Percentiles rank a stretch among this genome's conserved stretches.
phyloP scores from a whole-genome alignment of 345 rosid species.

The Linum usitatissimum region DNA sequence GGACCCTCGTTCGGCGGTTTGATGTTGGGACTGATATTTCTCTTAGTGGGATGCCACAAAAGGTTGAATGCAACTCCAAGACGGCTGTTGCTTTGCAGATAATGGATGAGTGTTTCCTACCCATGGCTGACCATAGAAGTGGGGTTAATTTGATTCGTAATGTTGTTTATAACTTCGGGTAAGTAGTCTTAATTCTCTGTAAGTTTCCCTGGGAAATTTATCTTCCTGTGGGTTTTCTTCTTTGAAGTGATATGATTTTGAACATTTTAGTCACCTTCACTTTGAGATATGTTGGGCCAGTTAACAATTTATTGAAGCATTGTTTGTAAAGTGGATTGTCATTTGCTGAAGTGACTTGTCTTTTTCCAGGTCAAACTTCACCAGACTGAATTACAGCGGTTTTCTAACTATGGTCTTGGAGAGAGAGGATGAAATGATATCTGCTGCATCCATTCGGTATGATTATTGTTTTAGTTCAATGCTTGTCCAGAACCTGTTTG shows the following conservation, averaged over 20 bases:
- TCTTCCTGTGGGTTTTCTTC: background rate
- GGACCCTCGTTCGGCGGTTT: conserved; percentile 60
- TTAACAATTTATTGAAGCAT: background rate
- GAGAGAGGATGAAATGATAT: conserved; percentile 71
- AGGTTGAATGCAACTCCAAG: conserved; percentile 70
- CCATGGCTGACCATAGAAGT: conserved; percentile 74
- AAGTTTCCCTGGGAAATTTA: background rate
- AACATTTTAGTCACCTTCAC: background rate
- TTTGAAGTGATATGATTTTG: background rate
- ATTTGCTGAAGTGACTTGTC: background rate
- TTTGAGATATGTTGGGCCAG: background rate
- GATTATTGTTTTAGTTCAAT: background rate
- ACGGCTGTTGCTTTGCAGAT: conserved; percentile 75
- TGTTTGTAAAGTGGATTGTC: background rate
- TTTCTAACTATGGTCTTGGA: conserved; percentile 74
- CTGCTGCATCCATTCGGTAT: conserved; percentile 88
- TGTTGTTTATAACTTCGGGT: conserved; percentile 81
- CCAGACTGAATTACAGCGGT: conserved; percentile 59
- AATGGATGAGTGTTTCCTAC: conserved; percentile 95
- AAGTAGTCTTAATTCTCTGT: conserved; percentile 17
- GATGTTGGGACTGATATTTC: conserved; percentile 42
- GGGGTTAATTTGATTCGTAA: conserved; percentile 80
- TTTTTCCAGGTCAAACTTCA: conserved; percentile 70
- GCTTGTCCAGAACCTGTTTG: background rate
- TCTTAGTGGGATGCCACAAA: conserved; percentile 34